Base-by-base conservation (phyloP, 441 rosid genomes). In the Erodium texanum region DNA sequence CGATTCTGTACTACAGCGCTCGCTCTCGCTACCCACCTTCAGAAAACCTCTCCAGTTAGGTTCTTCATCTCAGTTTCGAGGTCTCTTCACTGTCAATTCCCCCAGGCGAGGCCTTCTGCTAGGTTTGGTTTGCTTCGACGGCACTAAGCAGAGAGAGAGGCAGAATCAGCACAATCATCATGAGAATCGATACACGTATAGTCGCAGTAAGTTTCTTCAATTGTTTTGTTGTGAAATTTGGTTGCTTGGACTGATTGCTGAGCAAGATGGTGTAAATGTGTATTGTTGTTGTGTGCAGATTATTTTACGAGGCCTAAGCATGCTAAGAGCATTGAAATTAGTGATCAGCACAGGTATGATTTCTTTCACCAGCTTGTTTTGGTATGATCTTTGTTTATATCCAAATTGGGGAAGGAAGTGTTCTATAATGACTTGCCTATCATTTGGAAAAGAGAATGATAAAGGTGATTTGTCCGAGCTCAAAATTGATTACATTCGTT, bases 231-330 rank as follows among this genome's bases (percentile, higher is more conserved):
- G 52, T 45, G 52, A 45, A 12, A 45, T 45, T 45, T 45, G 52
- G 9, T 45, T 45, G 34, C 6, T 29, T 29, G 34, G 1, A 1
- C 22, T 54, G 18, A 50, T 50, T 36, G 12, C 54, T 45, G 20
- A 52, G 59, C 8, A 52, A 52, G 59, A 18, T 52, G 20, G 20
- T 52, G 10, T 52, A 7, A 52, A 52, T 61, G 34, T 61, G 64
- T 63, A 14, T 27, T 29, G 8, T 67, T 43, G 50, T 43, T 24
- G 62, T 61, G 0, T 80, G 72, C 81, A 94, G 97, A 74, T 70
- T 89, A 92, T 71, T 82, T 92, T 75, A 89, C 94, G 9, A 82
- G 93, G 74, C 86, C 98, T 1, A 94, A 94, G 79, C 93, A 81
- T 71, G 74, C 80, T 48, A 78, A 88, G 87, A 85, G 78, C 72